Evolutionary conservation across 2,329 filamentous ascomycete genomes (phyloP), one percentile per base, ranked within the genome.

Genomic region (Arthroderma uncinatum): DNA sequence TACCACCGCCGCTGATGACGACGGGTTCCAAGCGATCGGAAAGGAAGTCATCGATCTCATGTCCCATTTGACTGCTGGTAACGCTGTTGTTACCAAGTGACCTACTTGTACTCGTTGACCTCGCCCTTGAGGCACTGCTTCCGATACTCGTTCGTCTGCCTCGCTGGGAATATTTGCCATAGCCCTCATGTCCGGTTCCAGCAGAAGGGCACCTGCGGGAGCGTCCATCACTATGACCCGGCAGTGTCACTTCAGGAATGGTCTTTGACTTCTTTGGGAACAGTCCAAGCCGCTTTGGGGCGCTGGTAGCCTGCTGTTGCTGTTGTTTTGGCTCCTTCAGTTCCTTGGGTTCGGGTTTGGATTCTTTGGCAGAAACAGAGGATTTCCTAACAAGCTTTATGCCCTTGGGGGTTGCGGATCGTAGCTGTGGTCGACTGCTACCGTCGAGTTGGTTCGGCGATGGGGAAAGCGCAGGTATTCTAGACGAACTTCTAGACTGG

Each of bases 151-250:
- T 55, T 59, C 72, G 75, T 55, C 76, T 70, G 47, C 74, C 75
- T 42, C 75, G 69, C 57, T 71, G 70, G 3, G 69, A 68, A 64
- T 78, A 76, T 62, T 70, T 78, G 10, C 75, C 75, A 62, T 79
- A 79, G 28, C 74, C 75, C 73, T 97, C 92, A 65, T 97, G 90
- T 0, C 92, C 92, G 37, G 92, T 97, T n/a, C 92, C 92, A 40
- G 92, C 92, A 14, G 81, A 82, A 21, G 92, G 92, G 0, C 92
- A 91, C 70, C 89, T 92, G 28, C 86, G 80, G 23, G 75, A 60
- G 6, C 44, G 23, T 8, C 21, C 14, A 10, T 48, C 44, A 30
- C 44, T 48, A 6, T 75, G 67, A 7, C 84, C 82, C 37, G 79
- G 77, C 19, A 70, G 70, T 9, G 71, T 59, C n/a, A 70, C 67